Evolutionary conservation across 371 early-diverging fungal genomes (phyloP), one percentile per base, ranked within the genome.

Genomic region (Umbelopsis sp.): DNA sequence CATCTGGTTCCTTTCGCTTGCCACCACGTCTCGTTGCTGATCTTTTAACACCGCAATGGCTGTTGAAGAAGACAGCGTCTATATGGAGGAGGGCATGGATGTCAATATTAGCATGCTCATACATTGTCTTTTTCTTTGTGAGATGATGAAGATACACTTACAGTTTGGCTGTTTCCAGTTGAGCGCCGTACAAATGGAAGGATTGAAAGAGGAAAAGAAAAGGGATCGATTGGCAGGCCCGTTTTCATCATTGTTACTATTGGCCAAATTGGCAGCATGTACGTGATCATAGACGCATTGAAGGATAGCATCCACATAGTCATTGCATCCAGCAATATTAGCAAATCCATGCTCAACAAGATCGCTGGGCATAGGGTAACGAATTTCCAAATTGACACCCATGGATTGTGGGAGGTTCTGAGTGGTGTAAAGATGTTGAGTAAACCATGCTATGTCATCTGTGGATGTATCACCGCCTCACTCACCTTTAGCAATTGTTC

Each of bases 141-240:
- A 10, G 18, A n/a, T 29, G 25, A 38, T n/a, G 14, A 10, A 46
- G 6, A 14, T 2, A 14, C 4, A 83, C 89, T 78, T 80, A 92
- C 88, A 98, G 76, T 97, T 97, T 44, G 97, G 97, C 74, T 98
- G 98, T 78, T 98, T 98, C 97, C 97, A 97, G 78, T 94, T 98
- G 57, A 97, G 78, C 7, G 94, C 92, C 45, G 93, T 93, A 80
- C 98, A 98, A 8, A 96, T 90, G 18, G 87, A 80, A 16, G 97
- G 94, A 75, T 94, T 94, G 80, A 94, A 93, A 0, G 94, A 94
- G 12, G 92, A 91, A 74, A 96, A 96, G 76, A 97, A 80, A 22
- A 83, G 38, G 14, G 87, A 41, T 92, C 82, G 62, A 22, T 20
- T 64, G 25, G 11, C 16, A 12, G 69, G 63, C 75, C 75, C 18